Base-by-base conservation (phyloP, 1,139 yeast species). In the Yamadazyma pseudoaaseri region DNA sequence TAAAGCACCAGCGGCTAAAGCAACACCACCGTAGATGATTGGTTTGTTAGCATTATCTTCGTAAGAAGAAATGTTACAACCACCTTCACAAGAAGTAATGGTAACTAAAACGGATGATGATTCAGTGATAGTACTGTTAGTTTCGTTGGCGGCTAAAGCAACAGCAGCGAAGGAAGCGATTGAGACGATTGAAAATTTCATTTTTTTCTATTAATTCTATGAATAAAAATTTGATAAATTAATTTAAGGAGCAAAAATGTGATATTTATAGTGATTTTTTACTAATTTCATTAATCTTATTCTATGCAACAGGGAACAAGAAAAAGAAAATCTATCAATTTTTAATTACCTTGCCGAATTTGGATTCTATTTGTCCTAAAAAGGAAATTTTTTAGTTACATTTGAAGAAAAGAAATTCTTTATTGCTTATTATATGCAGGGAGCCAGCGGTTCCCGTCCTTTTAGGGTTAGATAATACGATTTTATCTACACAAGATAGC, bases 1-100 rank as follows among this genome's bases (percentile, higher is more conserved):
- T 54, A 65, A 62, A 56, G 70, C 73, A 60, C 70, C 72, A 42
- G 72, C 72, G 53, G 65, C 69, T 46, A 66, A 49, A 48, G 67
- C 72, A 49, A 61, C 70, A 50, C 60, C 64, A 62, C 70, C 72
- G 45, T 58, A 65, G 51, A 58, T 58, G 44, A 35, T 48, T 43
- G 30, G 35, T 50, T 49, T 56, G 39, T 45, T 43, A 39, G 54
- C 62, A 41, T 50, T 52, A 56, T 57, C 69, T 45, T 52, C 62
- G 53, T 38, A 62, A 40, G 62, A 48, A 33, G 68, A 47, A 38
- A 61, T 60, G 54, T 53, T 54, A 28, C 43, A 41, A 6, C 43
- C 43, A 29, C 39, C 41, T 17, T 20, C 31, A 62, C 73, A 67
- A 37, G 60, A 56, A 43, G 72, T 65, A 61, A 67, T 52, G 56